Conservation (phyloP, 768 basidiomycete species). For the Pleurotus ostreatus region DNA sequence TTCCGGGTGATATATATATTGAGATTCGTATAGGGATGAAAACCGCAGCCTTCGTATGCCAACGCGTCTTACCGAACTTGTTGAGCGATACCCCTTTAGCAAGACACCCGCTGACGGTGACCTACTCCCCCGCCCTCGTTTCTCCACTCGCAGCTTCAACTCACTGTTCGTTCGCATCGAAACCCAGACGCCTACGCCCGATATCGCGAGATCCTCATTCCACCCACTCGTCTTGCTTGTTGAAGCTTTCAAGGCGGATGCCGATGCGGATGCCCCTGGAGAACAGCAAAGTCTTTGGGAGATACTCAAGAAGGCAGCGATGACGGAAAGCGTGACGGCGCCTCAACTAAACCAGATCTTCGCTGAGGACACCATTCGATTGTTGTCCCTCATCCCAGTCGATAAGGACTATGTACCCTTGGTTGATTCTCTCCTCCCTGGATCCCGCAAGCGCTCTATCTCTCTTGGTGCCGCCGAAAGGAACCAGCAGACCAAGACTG, state of each 20-base stretch:
- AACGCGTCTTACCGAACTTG: conserved; percentile 64
- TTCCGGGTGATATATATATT: neutral
- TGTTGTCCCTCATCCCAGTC: conserved; percentile 46
- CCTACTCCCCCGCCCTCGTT: conserved; percentile 59
- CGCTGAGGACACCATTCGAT: conserved; percentile 64
- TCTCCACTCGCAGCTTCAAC: conserved; percentile 61
- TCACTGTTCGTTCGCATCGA: conserved; percentile 68
- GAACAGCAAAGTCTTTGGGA: conserved; percentile 43
- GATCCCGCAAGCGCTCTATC: conserved; percentile 26
- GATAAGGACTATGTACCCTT: conserved; percentile 30
- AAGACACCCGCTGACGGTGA: conserved; percentile 30
- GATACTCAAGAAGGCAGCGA: conserved; percentile 36
- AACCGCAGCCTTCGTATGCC: conserved; percentile 54
- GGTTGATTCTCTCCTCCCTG: conserved; percentile 26
- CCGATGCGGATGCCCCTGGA: conserved; percentile 26
- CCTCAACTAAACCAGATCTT: conserved; percentile 49
- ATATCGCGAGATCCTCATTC: conserved; percentile 34
- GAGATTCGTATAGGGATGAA: conserved; percentile 46
- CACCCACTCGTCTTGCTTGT: conserved; percentile 58
- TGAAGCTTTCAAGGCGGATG: conserved; percentile 52
- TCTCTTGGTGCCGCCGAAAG: conserved; percentile 19
- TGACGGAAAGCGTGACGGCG: conserved; percentile 24
- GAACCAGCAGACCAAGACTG: conserved; percentile 9
- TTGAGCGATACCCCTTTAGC: conserved; percentile 64
- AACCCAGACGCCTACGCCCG: conserved; percentile 38